Evolutionary conservation across 495 filamentous ascomycete species (phyloP).

Genomic region (Platismatia glauca): DNA sequence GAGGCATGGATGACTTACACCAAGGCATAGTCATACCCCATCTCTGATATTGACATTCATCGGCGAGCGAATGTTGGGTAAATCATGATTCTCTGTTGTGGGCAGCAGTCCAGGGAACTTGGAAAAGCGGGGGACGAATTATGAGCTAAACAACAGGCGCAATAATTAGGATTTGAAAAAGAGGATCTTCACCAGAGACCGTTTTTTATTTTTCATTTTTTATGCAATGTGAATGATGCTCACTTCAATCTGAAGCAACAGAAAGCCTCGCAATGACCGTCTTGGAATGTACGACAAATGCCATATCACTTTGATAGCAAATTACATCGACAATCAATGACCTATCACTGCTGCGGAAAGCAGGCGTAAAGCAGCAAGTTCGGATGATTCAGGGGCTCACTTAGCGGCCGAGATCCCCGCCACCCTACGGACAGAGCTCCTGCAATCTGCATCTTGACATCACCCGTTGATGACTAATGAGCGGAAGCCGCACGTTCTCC

Average conservation of each 20-base stretch:
- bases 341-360: neutral
- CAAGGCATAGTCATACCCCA: conserved; percentile 60
- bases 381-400: neutral
- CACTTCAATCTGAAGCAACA: neutral
- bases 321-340: neutral
- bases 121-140: conserved; percentile 20
- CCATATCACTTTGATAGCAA: neutral
- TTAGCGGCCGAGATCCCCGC: conserved; percentile 9
- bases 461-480: too few species aligned
- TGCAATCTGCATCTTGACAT: conserved; percentile 5
- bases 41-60: conserved; percentile 26
- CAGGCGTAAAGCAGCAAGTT: conserved; percentile 7
- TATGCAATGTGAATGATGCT: neutral
- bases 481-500: too few species aligned
- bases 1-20: conserved; percentile 41
- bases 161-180: neutral
- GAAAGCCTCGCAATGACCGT: too few species aligned
- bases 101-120: neutral
- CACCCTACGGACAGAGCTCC: conserved; percentile 1
- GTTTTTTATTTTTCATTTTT: too few species aligned
- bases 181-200: too few species aligned
- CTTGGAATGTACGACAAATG: neutral
- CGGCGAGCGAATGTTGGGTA: neutral
- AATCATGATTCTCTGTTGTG: conserved; percentile 14
- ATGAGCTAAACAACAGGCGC: neutral